phyloP scores from a whole-genome alignment of 202 grass and related monocot genomes.

The Tripidium arundinaceum region DNA sequence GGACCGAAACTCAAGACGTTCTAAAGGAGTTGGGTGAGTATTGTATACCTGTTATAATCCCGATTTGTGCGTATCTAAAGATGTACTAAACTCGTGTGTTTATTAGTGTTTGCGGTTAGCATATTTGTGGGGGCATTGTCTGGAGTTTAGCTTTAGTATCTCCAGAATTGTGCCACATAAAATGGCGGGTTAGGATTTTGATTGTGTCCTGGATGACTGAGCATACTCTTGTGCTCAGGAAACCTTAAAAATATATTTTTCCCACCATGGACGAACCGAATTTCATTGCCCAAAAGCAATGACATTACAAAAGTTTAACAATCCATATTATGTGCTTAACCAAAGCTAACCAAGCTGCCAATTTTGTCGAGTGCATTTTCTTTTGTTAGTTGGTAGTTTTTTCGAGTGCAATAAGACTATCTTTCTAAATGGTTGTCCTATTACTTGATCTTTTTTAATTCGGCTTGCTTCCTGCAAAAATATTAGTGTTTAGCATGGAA shows the following conservation, averaged over 20 bases:
- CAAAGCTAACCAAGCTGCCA: background rate
- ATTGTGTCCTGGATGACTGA: background rate
- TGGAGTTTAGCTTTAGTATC: background rate
- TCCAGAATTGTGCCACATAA: background rate
- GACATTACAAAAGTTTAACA: background rate
- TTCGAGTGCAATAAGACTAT: background rate
- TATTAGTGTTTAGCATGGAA: background rate
- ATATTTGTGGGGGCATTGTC: background rate
- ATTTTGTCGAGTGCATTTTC: background rate
- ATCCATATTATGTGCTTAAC: background rate
- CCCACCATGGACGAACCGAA: background rate
- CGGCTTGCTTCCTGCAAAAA: background rate
- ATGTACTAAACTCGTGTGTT: background rate
- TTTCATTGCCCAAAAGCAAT: background rate
- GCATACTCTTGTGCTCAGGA: background rate
- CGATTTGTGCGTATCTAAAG: background rate
- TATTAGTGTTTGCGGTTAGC: background rate
- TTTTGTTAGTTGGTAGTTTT: background rate
- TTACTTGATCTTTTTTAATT: background rate
- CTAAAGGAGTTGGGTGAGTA: conserved; percentile 97
- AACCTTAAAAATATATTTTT: background rate
- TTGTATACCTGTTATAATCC: background rate
- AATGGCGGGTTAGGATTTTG: background rate
- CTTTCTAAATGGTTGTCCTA: background rate
- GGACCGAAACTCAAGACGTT: conserved; percentile 91